Conservation (phyloP, 2,329 filamentous ascomycete genomes). For the Daldinia sp. region DNA sequence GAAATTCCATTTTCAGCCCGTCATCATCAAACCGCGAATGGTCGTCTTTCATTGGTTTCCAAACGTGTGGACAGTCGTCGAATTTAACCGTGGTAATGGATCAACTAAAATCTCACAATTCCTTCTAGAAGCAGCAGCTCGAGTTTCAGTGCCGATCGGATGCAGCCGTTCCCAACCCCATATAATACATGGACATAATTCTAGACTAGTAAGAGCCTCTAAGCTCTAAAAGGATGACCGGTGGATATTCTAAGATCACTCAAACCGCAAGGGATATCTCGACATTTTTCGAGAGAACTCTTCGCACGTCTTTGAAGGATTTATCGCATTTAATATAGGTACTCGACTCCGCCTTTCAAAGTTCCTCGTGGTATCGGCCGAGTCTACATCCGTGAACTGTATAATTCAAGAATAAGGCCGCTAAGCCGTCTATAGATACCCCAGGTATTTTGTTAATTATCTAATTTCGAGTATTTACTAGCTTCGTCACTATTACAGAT, state of each 20-base stretch:
- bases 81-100: slow-evolving; percentile 2
- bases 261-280: not conserved
- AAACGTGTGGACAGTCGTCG: not conserved
- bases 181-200: slow-evolving; percentile 1
- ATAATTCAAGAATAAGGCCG: not conserved
- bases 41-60: slow-evolving; percentile 5
- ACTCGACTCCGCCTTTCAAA: not conserved
- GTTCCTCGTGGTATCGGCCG: not conserved
- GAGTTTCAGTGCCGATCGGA: not conserved
- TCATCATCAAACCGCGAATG: not conserved
- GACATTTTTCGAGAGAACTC: not conserved
- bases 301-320: not conserved
- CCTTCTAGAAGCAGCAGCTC: slow-evolving; percentile 3
- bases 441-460: not conserved
- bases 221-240: not conserved
- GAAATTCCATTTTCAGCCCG: not conserved
- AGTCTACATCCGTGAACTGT: not conserved
- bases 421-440: not conserved
- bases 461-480: not conserved
- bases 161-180: slow-evolving; percentile 4
- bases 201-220: not conserved
- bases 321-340: not conserved
- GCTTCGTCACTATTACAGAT: not conserved
- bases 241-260: not conserved
- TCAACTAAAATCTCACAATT: not conserved